Percentiles rank a stretch among this genome's conserved stretches.
These are phyloP conservation scores for Aspergillus biplanus DNA, from an alignment of 495 filamentous ascomycete species.

Conservation along the genomic window DNA sequence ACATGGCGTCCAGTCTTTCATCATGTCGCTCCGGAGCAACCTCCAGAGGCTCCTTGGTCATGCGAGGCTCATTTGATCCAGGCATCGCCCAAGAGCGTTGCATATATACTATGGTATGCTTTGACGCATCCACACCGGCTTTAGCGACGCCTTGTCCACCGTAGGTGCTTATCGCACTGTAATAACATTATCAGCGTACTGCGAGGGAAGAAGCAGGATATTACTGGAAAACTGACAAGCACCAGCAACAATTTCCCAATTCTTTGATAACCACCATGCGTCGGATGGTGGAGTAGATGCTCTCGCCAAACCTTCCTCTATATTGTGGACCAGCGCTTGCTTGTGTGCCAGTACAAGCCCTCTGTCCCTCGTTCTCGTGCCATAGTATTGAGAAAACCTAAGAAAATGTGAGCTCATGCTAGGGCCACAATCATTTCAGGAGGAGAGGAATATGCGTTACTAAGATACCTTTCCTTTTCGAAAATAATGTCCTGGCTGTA, in stretches of 20 bases:
- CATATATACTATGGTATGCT: slow-evolving; percentile 46
- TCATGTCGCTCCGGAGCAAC: slow-evolving; percentile 29
- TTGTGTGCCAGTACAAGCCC: slow-evolving; percentile 20
- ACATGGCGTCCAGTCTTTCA: slow-evolving; percentile 40
- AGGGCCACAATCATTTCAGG: not conserved
- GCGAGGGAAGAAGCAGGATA: not conserved
- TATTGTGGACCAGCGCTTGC: slow-evolving; percentile 10
- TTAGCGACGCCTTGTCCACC: slow-evolving; percentile 38
- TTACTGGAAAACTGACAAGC: slow-evolving; percentile 29
- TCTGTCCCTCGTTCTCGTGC: slow-evolving; percentile 30
- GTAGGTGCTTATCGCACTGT: slow-evolving; percentile 44
- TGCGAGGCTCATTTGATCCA: slow-evolving; percentile 24
- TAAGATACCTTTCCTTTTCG: slow-evolving; percentile 8
- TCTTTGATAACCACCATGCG: slow-evolving; percentile 39
- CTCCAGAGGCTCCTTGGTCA: slow-evolving; percentile 39
- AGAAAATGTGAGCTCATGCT: not conserved
- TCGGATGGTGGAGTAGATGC: slow-evolving; percentile 34
- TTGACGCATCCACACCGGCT: slow-evolving; percentile 29
- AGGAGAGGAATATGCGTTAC: not conserved
- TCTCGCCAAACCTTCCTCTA: slow-evolving; percentile 28
- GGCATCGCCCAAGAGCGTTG: slow-evolving; percentile 17
- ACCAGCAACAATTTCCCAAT: slow-evolving; percentile 32
- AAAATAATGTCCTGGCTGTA: not conserved
- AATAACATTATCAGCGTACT: not conserved
- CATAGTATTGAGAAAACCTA: slow-evolving; percentile 41